Evolutionary conservation across 129 eudicot species (phyloP).

Genomic region (Tagetes erecta): DNA sequence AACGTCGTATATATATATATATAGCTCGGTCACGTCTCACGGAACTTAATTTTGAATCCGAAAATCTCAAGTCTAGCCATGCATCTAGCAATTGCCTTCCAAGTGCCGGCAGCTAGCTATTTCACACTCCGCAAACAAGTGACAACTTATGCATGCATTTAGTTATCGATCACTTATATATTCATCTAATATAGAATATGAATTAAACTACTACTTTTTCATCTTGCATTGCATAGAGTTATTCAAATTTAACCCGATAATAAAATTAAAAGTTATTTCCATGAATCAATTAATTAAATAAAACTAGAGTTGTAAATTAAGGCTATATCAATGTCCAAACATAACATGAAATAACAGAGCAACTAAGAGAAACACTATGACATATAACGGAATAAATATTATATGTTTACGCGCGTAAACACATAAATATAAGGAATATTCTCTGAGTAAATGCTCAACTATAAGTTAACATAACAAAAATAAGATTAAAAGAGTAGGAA

Average conservation of each 20-base stretch:
- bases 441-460: neutral
- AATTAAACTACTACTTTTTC: neutral
- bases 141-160: too few relatives aligned
- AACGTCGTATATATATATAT: too few relatives aligned
- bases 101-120: too few relatives aligned
- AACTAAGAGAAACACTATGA: too few relatives aligned
- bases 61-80: too few relatives aligned
- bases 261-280: neutral
- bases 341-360: neutral
- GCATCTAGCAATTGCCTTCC: too few relatives aligned
- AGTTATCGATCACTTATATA: too few relatives aligned
- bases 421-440: neutral
- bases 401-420: neutral
- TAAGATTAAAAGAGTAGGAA: neutral
- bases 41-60: too few relatives aligned
- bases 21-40: too few relatives aligned
- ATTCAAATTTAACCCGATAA: too few relatives aligned
- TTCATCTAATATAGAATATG: neutral
- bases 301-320: neutral
- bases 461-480: neutral
- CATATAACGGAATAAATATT: neutral
- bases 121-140: too few relatives aligned
- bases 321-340: neutral
- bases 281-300: neutral
- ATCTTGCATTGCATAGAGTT: too few relatives aligned